A percentile compares a stretch with the other conserved stretches of the same genome.
These are phyloP conservation scores for Neocatenulostroma microsporum DNA, from an alignment of 2,329 filamentous ascomycete species.

Conservation along the genomic window DNA sequence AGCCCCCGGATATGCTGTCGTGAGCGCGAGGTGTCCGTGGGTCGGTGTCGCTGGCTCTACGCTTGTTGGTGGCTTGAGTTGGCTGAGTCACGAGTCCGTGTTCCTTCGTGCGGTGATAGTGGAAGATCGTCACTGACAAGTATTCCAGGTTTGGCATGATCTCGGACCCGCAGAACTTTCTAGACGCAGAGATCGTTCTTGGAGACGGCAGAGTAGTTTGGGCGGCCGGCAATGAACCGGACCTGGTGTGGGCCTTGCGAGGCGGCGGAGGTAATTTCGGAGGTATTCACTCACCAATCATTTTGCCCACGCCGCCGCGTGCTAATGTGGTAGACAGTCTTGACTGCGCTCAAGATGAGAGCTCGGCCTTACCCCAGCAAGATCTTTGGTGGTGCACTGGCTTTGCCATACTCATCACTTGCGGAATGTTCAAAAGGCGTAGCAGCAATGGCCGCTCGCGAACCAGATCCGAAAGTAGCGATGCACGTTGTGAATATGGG, in stretches of 20 bases:
- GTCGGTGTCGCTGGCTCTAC: conserved; percentile 35
- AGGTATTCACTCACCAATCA: conserved; percentile 6
- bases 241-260: conserved; percentile 36
- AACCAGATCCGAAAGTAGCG: conserved; percentile 24
- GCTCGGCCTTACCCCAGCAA: conserved; percentile 22
- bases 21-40: conserved; percentile 31
- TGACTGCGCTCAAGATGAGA: conserved; percentile 24
- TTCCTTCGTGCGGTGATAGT: too few relatives aligned
- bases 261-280: conserved; percentile 34
- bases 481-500: conserved; percentile 25
- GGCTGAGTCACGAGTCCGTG: conserved; percentile 34
- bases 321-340: conserved; percentile 12
- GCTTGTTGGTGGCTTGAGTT: conserved; percentile 33
- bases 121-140: too few relatives aligned
- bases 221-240: conserved; percentile 31
- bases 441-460: conserved; percentile 17
- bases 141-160: conserved; percentile 30
- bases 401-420: conserved; percentile 17
- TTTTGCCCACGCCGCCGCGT: too few relatives aligned
- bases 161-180: conserved; percentile 35
- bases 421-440: conserved; percentile 17
- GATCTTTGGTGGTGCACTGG: conserved; percentile 20
- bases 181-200: conserved; percentile 34
- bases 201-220: conserved; percentile 32
- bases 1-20: conserved; percentile 30